phyloP scores from a whole-genome alignment of 2,329 filamentous ascomycete species.

The Botryosphaeria agaves region DNA sequence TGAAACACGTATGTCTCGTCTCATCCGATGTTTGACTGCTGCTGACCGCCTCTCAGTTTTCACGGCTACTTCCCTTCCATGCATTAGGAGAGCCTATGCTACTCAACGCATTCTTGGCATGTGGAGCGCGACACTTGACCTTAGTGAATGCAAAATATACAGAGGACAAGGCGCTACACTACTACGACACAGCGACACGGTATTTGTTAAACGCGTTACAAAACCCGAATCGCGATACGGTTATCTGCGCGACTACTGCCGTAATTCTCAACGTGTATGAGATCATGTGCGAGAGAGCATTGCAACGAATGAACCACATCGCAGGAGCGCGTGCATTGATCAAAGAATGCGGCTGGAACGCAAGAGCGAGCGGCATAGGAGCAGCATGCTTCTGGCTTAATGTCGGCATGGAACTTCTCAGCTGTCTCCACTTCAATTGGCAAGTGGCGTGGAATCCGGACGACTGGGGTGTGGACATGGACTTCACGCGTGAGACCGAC shows the following conservation, averaged over 20 bases:
- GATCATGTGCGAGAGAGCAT: conserved; percentile 67
- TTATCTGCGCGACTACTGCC: conserved; percentile 72
- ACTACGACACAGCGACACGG: conserved; percentile 74
- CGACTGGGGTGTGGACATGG: conserved; percentile 73
- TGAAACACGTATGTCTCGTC: conserved; percentile 45
- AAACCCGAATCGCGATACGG: conserved; percentile 68
- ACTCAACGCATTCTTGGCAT: conserved; percentile 74
- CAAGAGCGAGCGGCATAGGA: conserved; percentile 59
- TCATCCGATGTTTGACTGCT: conserved; percentile 3
- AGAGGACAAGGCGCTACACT: conserved; percentile 61
- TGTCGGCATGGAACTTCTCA: conserved; percentile 76
- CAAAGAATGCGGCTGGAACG: conserved; percentile 80
- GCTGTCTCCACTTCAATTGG: conserved; percentile 77
- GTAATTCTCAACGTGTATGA: conserved; percentile 86
- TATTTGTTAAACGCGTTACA: conserved; percentile 61
- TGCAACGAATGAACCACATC: conserved; percentile 78
- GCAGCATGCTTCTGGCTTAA: conserved; percentile 91
- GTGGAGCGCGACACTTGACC: conserved; percentile 67
- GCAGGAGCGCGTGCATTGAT: conserved; percentile 71
- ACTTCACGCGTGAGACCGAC: conserved; percentile 41
- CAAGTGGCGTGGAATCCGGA: conserved; percentile 77
- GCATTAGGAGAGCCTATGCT: conserved; percentile 74
- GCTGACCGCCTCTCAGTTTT: conserved; percentile 38
- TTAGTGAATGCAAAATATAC: conserved; percentile 52
- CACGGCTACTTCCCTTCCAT: conserved; percentile 65